A percentile compares a stretch with the other conserved stretches of the same genome.
These are phyloP conservation scores for Thozetella sp. DNA, from an alignment of 495 filamentous ascomycete genomes.

Conservation along the genomic window DNA sequence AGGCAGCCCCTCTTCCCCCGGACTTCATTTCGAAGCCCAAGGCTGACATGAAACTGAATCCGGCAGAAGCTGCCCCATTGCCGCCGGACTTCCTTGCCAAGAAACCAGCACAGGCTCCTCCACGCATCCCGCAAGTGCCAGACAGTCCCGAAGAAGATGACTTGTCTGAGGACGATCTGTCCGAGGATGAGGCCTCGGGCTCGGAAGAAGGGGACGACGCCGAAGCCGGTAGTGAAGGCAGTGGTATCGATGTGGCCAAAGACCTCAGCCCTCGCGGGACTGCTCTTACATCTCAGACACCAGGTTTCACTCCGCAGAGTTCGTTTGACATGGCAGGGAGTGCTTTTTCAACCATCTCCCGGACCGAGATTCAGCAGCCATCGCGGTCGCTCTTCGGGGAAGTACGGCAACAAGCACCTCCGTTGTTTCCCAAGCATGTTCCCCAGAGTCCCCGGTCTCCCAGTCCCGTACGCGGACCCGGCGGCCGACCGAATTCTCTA, in stretches of 20 bases:
- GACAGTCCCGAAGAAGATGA: slow-evolving; percentile 20
- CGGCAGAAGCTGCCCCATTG: slow-evolving; percentile 54
- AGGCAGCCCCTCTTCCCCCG: slow-evolving; percentile 21
- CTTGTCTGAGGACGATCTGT: slow-evolving; percentile 16
- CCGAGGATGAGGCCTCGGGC: slow-evolving; percentile 27
- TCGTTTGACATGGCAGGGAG: slow-evolving; percentile 60
- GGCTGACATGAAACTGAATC: slow-evolving; percentile 19
- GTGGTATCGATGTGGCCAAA: slow-evolving; percentile 65
- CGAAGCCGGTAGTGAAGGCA: slow-evolving; percentile 54
- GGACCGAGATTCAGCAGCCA: slow-evolving; percentile 41
- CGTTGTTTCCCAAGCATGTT: slow-evolving; percentile 61
- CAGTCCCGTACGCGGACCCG: slow-evolving; percentile 65
- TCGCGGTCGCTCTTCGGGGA: slow-evolving; percentile 66
- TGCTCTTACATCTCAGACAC: slow-evolving; percentile 46
- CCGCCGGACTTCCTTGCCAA: slow-evolving; percentile 60
- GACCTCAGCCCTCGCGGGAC: slow-evolving; percentile 61
- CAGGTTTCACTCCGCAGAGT: slow-evolving; percentile 63
- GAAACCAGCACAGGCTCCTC: slow-evolving; percentile 18
- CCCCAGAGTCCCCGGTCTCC: slow-evolving; percentile 72
- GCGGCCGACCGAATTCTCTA: slow-evolving; percentile 44
- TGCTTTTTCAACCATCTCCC: slow-evolving; percentile 45
- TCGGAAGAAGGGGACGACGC: slow-evolving; percentile 34
- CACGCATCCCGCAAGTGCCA: slow-evolving; percentile 19
- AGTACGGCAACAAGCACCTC: slow-evolving; percentile 48
- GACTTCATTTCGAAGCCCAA: slow-evolving; percentile 12